These are phyloP conservation scores for Cystobasidium slooffiae DNA, from an alignment of 1,284 basidiomycete species.

Conservation along the genomic window DNA sequence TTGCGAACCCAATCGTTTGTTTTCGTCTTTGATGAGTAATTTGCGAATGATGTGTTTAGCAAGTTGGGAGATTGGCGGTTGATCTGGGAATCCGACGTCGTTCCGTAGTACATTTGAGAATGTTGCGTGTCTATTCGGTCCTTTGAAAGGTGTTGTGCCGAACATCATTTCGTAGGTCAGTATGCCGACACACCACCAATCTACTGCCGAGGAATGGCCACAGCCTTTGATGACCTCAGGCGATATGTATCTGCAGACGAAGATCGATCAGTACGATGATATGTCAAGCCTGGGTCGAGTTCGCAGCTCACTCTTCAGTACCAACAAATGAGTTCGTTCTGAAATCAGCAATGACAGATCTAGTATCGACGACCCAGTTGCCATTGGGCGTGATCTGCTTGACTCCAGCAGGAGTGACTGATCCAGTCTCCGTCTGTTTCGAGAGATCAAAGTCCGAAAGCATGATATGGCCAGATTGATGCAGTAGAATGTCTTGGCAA, in stretches of 20 bases:
- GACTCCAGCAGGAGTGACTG: slow-evolving; percentile 86
- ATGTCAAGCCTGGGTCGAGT: slow-evolving; percentile 19
- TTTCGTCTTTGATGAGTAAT: slow-evolving; percentile 91
- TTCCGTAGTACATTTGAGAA: slow-evolving; percentile 92
- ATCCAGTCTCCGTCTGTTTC: slow-evolving; percentile 77
- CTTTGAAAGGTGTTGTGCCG: slow-evolving; percentile 95
- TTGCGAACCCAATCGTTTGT: slow-evolving; percentile 82
- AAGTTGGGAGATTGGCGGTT: slow-evolving; percentile 78
- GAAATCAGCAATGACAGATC: slow-evolving; percentile 96
- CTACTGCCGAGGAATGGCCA: slow-evolving; percentile 96
- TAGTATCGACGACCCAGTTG: slow-evolving; percentile 91
- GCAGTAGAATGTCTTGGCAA: slow-evolving; percentile 85
- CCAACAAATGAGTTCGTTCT: slow-evolving; percentile 86
- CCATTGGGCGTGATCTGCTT: slow-evolving; percentile 86
- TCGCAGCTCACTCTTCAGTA: slow-evolving; percentile 49
- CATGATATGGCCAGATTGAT: slow-evolving; percentile 99
- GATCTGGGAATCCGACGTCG: slow-evolving; percentile 85
- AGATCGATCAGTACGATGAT: neutral
- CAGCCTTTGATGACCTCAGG: slow-evolving; percentile 98
- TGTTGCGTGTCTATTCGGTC: slow-evolving; percentile 88
- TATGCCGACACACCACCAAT: slow-evolving; percentile 89
- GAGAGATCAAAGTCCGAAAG: slow-evolving; percentile 98
- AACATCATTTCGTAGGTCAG: slow-evolving; percentile 98
- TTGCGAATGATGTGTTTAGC: slow-evolving; percentile 87
- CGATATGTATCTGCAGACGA: slow-evolving; percentile 73